Evolutionary conservation across 1,284 basidiomycete genomes (phyloP).

Genomic region (Pterulicium gracile): DNA sequence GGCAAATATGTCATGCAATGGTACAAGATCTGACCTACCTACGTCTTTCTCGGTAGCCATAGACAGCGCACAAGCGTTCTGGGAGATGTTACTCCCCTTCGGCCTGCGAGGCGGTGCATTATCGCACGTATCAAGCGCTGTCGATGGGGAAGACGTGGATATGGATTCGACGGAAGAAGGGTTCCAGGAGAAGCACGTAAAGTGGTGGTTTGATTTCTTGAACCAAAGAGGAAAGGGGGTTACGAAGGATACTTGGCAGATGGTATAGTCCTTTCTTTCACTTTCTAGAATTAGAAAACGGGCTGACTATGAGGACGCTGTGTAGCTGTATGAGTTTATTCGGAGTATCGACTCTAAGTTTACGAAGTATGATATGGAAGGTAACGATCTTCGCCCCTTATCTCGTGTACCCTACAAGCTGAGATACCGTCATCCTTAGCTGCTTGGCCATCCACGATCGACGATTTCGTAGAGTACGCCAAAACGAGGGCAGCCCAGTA

Average conservation of each 20-base stretch:
- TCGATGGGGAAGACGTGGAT: slow-evolving; percentile 33
- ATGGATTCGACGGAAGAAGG: slow-evolving; percentile 33
- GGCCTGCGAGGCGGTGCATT: slow-evolving; percentile 68
- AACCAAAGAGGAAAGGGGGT: slow-evolving; percentile 68
- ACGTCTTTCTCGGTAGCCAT: slow-evolving; percentile 32
- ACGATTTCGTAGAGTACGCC: slow-evolving; percentile 77
- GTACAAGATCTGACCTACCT: no score
- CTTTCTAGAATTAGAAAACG: background rate
- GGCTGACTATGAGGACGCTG: no score
- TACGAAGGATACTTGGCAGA: slow-evolving; percentile 90
- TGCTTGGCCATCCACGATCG: slow-evolving; percentile 84
- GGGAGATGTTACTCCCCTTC: slow-evolving; percentile 75
- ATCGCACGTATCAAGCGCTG: slow-evolving; percentile 27
- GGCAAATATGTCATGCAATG: no score
- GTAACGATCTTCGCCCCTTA: slow-evolving; percentile 26
- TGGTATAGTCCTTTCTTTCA: slow-evolving; percentile 35
- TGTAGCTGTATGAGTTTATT: slow-evolving; percentile 76
- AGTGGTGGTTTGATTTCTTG: slow-evolving; percentile 83
- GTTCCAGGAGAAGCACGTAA: slow-evolving; percentile 59
- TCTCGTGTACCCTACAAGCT: background rate
- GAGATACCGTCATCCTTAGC: slow-evolving; percentile 28
- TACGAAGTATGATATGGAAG: slow-evolving; percentile 77
- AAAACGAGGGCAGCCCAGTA: slow-evolving; percentile 28
- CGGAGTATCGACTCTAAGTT: slow-evolving; percentile 76
- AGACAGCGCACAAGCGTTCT: slow-evolving; percentile 75